Evolutionary conservation across 2,329 filamentous ascomycete species (phyloP).

Genomic region (Penicillium olsonii): DNA sequence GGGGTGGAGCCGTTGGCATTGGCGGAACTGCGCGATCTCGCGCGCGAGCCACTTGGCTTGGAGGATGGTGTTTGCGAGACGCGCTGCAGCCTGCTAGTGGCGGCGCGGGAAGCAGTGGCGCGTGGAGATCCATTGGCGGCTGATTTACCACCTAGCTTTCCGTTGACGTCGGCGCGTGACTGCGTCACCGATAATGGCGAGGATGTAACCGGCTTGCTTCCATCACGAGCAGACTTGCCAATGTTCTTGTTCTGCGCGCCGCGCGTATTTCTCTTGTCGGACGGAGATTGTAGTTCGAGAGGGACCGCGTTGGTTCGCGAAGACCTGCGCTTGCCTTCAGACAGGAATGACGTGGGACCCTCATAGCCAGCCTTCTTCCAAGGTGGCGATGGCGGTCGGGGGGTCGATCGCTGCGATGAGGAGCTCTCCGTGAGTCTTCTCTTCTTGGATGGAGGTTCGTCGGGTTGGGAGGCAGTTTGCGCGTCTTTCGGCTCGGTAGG

Average conservation of each 20-base stretch:
- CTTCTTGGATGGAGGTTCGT: conserved; percentile 48
- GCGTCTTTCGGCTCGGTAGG: conserved; percentile 32
- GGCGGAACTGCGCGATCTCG: conserved; percentile 32
- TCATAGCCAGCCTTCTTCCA: conserved; percentile 88
- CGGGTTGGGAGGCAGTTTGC: conserved; percentile 30
- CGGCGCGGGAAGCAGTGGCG: conserved; percentile 25
- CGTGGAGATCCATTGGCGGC: conserved; percentile 35
- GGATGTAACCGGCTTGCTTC: conserved; percentile 27
- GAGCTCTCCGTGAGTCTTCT: conserved; percentile 43
- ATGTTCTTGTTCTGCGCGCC: conserved; percentile 38
- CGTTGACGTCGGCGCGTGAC: conserved; percentile 31
- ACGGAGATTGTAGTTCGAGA: conserved; percentile 49
- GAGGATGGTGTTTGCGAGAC: conserved; percentile 31
- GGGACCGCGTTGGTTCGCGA: conserved; percentile 56
- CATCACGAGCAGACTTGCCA: conserved; percentile 30
- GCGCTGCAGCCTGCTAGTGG: conserved; percentile 21
- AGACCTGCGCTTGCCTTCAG: conserved; percentile 63
- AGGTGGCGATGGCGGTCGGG: conserved; percentile 69
- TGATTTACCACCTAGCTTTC: conserved; percentile 32
- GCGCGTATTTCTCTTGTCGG: conserved; percentile 50
- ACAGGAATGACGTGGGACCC: conserved; percentile 81
- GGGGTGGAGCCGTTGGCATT: conserved; percentile 26
- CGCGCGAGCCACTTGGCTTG: conserved; percentile 29
- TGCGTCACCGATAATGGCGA: conserved; percentile 35
- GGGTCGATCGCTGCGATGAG: conserved; percentile 38